Percentiles rank a stretch among this genome's conserved stretches.
These are phyloP conservation scores for Achaetomiella virescens DNA, from an alignment of 495 filamentous ascomycete species.

Conservation along the genomic window DNA sequence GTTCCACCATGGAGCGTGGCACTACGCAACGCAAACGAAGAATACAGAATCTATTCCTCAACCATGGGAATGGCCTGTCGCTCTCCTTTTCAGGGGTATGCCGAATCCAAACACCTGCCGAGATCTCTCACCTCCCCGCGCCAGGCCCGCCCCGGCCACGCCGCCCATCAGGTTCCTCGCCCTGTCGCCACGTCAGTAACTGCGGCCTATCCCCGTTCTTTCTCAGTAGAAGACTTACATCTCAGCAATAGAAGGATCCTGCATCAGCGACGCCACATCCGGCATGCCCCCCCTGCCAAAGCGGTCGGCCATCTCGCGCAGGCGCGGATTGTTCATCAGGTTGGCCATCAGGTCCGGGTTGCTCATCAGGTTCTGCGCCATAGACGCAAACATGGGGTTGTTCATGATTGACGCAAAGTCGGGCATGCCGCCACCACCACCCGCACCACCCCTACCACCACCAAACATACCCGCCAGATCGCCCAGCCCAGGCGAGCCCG, in stretches of 20 bases:
- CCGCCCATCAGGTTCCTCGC: constrained; percentile 73
- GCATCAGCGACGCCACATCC: constrained; percentile 76
- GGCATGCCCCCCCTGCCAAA: constrained; percentile 78
- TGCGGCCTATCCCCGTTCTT: neutral
- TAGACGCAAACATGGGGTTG: constrained; percentile 94
- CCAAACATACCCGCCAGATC: constrained; percentile 69
- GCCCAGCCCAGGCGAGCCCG: constrained; percentile 36
- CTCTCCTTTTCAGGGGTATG: neutral
- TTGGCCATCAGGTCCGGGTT: constrained; percentile 87
- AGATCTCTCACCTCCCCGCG: constrained; percentile 3
- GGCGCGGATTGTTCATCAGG: constrained; percentile 86
- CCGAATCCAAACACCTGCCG: neutral
- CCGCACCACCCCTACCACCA: constrained; percentile 46
- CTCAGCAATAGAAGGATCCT: constrained; percentile 82
- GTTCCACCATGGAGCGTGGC: too few species aligned
- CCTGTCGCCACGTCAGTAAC: constrained; percentile 37
- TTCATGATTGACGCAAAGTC: constrained; percentile 81
- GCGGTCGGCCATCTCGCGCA: constrained; percentile 72
- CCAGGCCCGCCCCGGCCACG: constrained; percentile 36
- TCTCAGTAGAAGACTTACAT: constrained; percentile 58
- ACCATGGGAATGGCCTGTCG: neutral
- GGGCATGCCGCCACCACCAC: constrained; percentile 66
- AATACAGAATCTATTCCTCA: neutral
- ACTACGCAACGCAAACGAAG: too few species aligned
- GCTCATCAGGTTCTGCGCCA: constrained; percentile 95